Percentiles rank a stretch among this genome's conserved stretches.
Evolutionary conservation across 345 rosid species (phyloP).

Genomic region (Crucihimalaya himalaica): DNA sequence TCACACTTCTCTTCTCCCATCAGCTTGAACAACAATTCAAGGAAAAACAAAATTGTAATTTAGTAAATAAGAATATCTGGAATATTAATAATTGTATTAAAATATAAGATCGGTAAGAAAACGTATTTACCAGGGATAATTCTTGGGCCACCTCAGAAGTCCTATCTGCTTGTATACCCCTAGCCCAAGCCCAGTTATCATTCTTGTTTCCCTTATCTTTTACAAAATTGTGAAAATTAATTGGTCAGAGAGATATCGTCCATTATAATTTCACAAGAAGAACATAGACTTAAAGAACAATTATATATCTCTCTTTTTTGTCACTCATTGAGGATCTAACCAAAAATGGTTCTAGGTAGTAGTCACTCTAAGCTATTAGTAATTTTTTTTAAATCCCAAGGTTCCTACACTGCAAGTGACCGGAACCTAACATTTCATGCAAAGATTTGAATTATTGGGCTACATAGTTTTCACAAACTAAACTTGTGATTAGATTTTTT

Average conservation of each 20-base stretch:
- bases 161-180: conserved; percentile 10
- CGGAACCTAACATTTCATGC: conserved; percentile 6
- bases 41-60: too few relatives aligned
- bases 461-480: neutral
- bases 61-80: too few relatives aligned
- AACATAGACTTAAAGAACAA: neutral
- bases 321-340: neutral
- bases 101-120: neutral
- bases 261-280: neutral
- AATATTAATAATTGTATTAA: too few relatives aligned
- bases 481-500: neutral
- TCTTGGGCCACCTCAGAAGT: conserved; percentile 31
- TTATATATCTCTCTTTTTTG: neutral
- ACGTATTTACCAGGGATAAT: neutral
- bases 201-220: conserved; percentile 10
- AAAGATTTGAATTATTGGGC: neutral
- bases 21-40: conserved; percentile 40
- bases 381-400: neutral
- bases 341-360: neutral
- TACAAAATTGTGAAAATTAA: neutral
- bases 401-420: neutral
- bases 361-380: neutral
- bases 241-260: neutral
- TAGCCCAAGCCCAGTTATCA: conserved; percentile 15
- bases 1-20: conserved; percentile 57